Percentiles rank a stretch among this genome's conserved stretches.
Conservation (phyloP, 1,139 yeast genomes). For the Blastobotrys apis region DNA sequence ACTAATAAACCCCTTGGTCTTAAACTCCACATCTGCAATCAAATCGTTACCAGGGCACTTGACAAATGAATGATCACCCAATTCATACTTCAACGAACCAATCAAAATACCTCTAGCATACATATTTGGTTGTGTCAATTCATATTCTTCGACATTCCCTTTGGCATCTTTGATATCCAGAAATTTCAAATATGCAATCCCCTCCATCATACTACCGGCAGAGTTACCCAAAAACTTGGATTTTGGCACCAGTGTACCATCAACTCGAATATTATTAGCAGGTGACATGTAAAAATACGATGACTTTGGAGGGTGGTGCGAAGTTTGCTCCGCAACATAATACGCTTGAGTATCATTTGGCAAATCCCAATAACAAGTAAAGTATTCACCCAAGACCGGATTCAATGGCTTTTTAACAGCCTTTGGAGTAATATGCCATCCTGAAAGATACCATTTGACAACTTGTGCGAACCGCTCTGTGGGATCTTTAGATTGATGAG, state of each 20-base stretch:
- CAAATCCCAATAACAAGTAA: slow-evolving; percentile 87
- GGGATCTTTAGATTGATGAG: slow-evolving; percentile 54
- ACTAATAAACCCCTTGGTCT: slow-evolving; percentile 87
- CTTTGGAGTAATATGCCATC: slow-evolving; percentile 98
- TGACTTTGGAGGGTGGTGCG: slow-evolving; percentile 98
- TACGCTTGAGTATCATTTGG: slow-evolving; percentile 67
- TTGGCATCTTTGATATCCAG: slow-evolving; percentile 48
- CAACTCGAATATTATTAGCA: slow-evolving; percentile 72
- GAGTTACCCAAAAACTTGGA: slow-evolving; percentile 91
- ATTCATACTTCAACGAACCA: slow-evolving; percentile 82
- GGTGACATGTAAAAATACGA: slow-evolving; percentile 89
- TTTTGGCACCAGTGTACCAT: slow-evolving; percentile 82
- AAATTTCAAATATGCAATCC: slow-evolving; percentile 68
- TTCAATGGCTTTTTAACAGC: slow-evolving; percentile 96
- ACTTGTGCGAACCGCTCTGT: slow-evolving; percentile 66
- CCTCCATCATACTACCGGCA: slow-evolving; percentile 97
- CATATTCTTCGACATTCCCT: slow-evolving; percentile 58
- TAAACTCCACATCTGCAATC: slow-evolving; percentile 84
- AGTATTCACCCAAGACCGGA: slow-evolving; percentile 89
- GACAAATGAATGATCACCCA: slow-evolving; percentile 85
- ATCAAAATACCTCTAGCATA: slow-evolving; percentile 92
- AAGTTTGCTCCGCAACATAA: slow-evolving; percentile 88
- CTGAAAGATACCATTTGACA: slow-evolving; percentile 84
- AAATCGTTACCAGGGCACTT: slow-evolving; percentile 57
- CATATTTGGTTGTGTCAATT: slow-evolving; percentile 88